These are phyloP conservation scores for Cyanidium caldarium DNA, from an alignment of 23 red algal species.

Conservation along the genomic window DNA sequence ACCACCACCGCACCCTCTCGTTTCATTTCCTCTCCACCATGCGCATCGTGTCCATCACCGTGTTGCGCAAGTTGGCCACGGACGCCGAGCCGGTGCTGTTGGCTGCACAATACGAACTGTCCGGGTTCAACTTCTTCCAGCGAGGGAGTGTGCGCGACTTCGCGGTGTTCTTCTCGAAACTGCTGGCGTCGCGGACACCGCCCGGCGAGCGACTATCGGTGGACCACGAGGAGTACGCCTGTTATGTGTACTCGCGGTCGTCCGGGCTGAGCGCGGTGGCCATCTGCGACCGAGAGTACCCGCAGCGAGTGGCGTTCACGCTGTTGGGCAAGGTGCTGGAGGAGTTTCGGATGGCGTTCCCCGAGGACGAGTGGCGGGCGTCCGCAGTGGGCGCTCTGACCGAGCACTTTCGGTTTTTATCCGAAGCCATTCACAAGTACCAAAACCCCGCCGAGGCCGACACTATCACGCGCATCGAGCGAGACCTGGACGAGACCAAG, in stretches of 20 bases:
- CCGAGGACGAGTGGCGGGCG: constrained; percentile 47
- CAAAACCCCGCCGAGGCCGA: constrained; percentile 94
- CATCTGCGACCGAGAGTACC: constrained; percentile 88
- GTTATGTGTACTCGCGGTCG: constrained; percentile 59
- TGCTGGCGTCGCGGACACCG: constrained; percentile 59
- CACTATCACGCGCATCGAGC: constrained; percentile 85
- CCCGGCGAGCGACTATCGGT: constrained; percentile 67
- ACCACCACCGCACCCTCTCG: too few species aligned
- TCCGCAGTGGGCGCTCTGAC: constrained; percentile 12
- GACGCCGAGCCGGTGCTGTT: constrained; percentile 52
- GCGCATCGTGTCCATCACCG: constrained; percentile 64
- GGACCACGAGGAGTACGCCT: constrained; percentile 67
- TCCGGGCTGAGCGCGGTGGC: constrained; percentile 60
- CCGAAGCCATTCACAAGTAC: constrained; percentile 68
- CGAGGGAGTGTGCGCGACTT: constrained; percentile 83
- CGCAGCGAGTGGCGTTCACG: constrained; percentile 90
- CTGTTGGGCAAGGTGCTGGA: constrained; percentile 76
- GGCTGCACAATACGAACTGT: constrained; percentile 50
- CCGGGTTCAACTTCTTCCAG: constrained; percentile 91
- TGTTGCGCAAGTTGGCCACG: constrained; percentile 29
- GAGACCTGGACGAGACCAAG: constrained; percentile 97
- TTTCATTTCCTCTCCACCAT: too few species aligned
- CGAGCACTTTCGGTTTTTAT: constrained; percentile 21
- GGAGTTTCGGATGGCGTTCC: constrained; percentile 45
- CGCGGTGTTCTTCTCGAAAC: constrained; percentile 71